Percentiles rank a stretch among this genome's conserved stretches.
Evolutionary conservation across 441 rosid species (phyloP).

Genomic region (Aquilaria agallochum): DNA sequence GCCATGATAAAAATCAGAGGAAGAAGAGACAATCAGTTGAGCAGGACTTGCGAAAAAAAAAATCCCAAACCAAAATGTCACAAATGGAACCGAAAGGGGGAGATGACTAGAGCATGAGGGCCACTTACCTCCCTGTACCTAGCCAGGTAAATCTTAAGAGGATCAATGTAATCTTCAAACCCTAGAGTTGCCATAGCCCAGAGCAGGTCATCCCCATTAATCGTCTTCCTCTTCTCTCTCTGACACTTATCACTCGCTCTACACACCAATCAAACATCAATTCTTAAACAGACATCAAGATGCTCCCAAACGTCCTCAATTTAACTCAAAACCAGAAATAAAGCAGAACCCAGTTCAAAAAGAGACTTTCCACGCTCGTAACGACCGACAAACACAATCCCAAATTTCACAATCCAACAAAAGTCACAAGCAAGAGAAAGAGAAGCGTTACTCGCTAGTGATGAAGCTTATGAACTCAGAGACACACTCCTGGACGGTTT

Average conservation of each 20-base stretch:
- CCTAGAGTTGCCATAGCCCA: conserved; percentile 99
- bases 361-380: background rate
- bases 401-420: background rate
- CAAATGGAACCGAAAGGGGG: background rate
- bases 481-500: conserved; percentile 95
- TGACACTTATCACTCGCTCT: conserved; percentile 99
- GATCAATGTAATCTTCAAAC: conserved; percentile 96
- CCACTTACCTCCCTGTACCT: conserved; percentile 78
- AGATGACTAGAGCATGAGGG: no score
- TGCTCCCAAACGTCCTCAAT: background rate
- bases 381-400: background rate
- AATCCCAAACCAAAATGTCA: conserved; percentile 2
- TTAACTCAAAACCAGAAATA: background rate
- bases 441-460: conserved; percentile 77
- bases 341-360: background rate
- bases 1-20: conserved; percentile 1
- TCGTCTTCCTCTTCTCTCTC: conserved; percentile 96
- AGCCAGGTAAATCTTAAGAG: conserved; percentile 72
- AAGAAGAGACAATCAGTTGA: conserved; percentile 24
- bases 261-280: conserved; percentile 19
- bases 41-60: background rate
- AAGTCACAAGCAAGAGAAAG: background rate
- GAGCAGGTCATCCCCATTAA: conserved; percentile 94
- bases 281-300: background rate
- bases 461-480: conserved; percentile 97